Evolutionary conservation across 2,329 filamentous ascomycete genomes (phyloP).

Genomic region (Aspergillus ochraceus): DNA sequence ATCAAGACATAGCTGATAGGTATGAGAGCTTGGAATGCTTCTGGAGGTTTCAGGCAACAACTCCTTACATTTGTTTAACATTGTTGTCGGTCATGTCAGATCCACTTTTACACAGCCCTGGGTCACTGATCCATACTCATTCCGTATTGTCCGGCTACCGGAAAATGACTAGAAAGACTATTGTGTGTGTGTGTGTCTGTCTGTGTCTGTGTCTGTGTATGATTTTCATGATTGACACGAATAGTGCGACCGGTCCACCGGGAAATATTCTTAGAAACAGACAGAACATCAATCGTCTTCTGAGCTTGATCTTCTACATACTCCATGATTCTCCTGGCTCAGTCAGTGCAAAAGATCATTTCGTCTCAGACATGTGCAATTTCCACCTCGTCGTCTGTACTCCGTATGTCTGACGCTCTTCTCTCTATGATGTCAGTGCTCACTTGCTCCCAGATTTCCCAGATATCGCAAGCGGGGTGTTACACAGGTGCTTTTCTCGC

Average conservation of each 20-base stretch:
- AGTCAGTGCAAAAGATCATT: neutral
- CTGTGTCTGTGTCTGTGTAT: neutral
- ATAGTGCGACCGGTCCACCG: neutral
- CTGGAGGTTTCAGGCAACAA: conserved; percentile 3
- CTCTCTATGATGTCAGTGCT: conserved; percentile 9
- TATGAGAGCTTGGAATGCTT: neutral
- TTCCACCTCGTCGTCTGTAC: neutral
- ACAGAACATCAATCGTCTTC: neutral
- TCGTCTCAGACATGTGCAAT: neutral
- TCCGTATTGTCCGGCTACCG: neutral
- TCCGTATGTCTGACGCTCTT: neutral
- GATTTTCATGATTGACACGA: conserved; percentile 6
- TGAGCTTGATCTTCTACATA: neutral
- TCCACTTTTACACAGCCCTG: conserved; percentile 1
- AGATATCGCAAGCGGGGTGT: conserved; percentile 3
- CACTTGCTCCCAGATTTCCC: neutral
- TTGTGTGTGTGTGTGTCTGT: neutral
- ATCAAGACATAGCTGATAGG: neutral
- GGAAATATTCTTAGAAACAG: neutral
- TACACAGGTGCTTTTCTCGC: neutral
- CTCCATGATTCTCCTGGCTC: neutral
- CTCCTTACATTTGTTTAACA: conserved; percentile 9
- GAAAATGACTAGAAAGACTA: neutral
- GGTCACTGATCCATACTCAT: neutral
- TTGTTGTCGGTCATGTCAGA: neutral